These are phyloP conservation scores for Mortierella sp. DNA, from an alignment of 371 early-diverging fungal species.

Conservation along the genomic window DNA sequence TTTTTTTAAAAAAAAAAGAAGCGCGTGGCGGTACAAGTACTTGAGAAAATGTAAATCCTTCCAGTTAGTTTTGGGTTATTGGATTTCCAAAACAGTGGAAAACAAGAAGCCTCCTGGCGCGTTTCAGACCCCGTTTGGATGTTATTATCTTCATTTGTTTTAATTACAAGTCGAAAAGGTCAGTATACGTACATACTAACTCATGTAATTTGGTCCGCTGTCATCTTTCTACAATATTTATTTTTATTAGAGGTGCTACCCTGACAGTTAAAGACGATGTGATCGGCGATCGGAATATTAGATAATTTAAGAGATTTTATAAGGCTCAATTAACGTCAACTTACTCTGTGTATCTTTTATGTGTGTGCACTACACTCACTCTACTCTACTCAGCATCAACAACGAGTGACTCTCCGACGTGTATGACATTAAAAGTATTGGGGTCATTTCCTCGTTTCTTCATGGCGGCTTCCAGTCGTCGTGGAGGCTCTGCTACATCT, in stretches of 20 bases:
- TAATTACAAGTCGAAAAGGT: too few species aligned
- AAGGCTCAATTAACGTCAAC: neutral
- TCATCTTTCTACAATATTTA: too few species aligned
- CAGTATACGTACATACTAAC: too few species aligned
- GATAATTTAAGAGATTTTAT: too few species aligned
- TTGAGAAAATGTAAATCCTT: neutral
- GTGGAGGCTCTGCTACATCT: conserved; percentile 68
- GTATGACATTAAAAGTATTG: conserved; percentile 64
- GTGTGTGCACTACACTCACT: neutral
- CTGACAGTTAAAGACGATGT: too few species aligned
- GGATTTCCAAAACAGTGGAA: neutral
- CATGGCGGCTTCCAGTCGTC: conserved; percentile 62
- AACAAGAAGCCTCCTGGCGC: neutral
- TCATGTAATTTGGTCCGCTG: too few species aligned
- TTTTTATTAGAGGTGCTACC: too few species aligned
- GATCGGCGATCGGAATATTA: too few species aligned
- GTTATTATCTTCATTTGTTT: neutral
- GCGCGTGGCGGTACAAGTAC: neutral
- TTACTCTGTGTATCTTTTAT: neutral
- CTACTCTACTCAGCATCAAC: conserved; percentile 21
- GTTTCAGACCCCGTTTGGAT: neutral
- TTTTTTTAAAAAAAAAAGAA: neutral
- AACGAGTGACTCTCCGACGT: conserved; percentile 69
- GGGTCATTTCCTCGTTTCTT: conserved; percentile 63
- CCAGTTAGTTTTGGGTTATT: neutral